phyloP scores from a whole-genome alignment of 306 rosid genomes.

The Prunus salicina region DNA sequence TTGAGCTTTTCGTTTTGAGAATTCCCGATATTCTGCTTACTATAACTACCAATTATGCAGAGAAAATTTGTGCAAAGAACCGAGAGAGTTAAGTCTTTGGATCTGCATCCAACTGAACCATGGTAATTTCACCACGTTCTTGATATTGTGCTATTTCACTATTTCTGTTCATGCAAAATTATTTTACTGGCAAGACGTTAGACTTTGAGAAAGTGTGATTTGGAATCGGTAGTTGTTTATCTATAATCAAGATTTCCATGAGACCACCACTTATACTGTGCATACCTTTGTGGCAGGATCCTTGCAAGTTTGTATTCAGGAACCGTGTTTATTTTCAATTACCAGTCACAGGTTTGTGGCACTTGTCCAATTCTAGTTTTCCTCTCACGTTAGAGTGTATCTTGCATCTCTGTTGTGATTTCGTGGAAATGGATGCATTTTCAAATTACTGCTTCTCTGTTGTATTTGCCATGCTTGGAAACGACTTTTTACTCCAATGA shows the following conservation, averaged over 20 bases:
- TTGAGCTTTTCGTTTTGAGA: neutral
- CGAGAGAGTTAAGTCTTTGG: conserved; percentile 36
- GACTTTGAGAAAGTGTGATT: neutral
- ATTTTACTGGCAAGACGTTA: neutral
- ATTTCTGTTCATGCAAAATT: neutral
- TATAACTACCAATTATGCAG: conserved; percentile 6
- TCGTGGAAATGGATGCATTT: neutral
- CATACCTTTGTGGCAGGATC: conserved; percentile 55
- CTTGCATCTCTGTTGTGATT: neutral
- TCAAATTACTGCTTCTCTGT: neutral
- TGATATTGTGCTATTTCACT: neutral
- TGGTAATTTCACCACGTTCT: conserved; percentile 16
- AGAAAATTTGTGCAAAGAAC: conserved; percentile 33
- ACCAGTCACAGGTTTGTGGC: conserved; percentile 81
- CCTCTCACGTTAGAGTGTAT: neutral
- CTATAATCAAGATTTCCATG: neutral
- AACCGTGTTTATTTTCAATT: conserved; percentile 89
- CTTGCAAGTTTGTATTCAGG: conserved; percentile 95
- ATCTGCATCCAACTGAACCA: conserved; percentile 45
- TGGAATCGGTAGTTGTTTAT: no score
- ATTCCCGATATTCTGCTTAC: neutral
- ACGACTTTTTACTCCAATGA: neutral
- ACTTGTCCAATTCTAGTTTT: neutral
- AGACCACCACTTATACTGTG: neutral
- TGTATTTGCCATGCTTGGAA: neutral